These are phyloP conservation scores for Mortierella sp. DNA, from an alignment of 371 early-diverging fungal species.

Conservation along the genomic window DNA sequence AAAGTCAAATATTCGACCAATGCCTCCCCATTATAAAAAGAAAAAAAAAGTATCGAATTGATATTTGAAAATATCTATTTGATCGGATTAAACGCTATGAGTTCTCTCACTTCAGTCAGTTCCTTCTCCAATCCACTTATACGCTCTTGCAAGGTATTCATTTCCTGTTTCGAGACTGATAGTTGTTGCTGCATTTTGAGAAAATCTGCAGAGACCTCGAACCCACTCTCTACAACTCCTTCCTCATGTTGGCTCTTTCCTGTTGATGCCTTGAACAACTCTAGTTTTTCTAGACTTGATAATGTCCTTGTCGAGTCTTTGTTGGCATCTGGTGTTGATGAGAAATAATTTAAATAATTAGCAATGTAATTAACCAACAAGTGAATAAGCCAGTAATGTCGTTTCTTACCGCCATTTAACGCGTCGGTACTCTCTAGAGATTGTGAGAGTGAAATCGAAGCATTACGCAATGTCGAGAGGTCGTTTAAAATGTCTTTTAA, in stretches of 20 bases:
- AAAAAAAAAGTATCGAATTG: not conserved
- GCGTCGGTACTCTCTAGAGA: not conserved
- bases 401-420: conserved; percentile 8
- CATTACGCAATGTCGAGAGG: conserved; percentile 23
- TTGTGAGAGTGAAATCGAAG: conserved; percentile 41
- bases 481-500: conserved; percentile 37
- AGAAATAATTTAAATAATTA: too few relatives aligned
- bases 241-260: conserved; percentile 44
- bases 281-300: conserved; percentile 31
- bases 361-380: not conserved
- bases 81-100: conserved; percentile 45
- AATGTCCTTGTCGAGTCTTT: not conserved
- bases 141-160: conserved; percentile 48
- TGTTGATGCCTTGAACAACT: conserved; percentile 37
- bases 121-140: conserved; percentile 40
- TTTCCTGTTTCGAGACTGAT: conserved; percentile 36
- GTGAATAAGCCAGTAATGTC: not conserved
- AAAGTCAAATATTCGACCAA: too few relatives aligned
- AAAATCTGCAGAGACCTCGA: conserved; percentile 45
- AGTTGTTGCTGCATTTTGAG: conserved; percentile 45
- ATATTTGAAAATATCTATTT: conserved; percentile 13
- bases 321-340: conserved; percentile 1
- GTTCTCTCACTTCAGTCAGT: conserved; percentile 44
- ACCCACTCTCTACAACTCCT: conserved; percentile 53
- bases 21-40: too few relatives aligned